Conservation (phyloP, 2,329 filamentous ascomycete genomes). For the Neonectria neomacrospora region DNA sequence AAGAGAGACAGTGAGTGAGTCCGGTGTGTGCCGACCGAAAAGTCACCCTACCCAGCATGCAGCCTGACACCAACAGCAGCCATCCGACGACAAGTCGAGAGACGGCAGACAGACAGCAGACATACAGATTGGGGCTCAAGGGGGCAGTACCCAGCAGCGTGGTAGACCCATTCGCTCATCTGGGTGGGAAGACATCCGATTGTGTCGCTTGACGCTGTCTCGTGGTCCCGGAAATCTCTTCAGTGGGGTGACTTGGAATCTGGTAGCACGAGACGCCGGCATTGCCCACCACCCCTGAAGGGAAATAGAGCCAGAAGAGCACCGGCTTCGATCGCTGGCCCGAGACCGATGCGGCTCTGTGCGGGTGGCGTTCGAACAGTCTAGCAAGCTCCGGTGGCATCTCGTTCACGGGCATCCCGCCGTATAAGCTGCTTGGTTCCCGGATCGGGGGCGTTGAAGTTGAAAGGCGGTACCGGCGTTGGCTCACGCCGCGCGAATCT, state of each 20-base stretch:
- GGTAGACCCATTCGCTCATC: conserved; percentile 36
- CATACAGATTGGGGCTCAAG: conserved; percentile 11
- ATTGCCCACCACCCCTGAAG: conserved; percentile 34
- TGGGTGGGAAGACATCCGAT: conserved; percentile 41
- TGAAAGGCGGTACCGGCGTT: conserved; percentile 36
- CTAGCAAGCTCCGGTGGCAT: conserved; percentile 41
- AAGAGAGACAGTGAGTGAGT: conserved; percentile 31
- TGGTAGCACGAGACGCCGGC: conserved; percentile 42
- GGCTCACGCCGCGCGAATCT: conserved; percentile 33
- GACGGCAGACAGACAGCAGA: conserved; percentile 28
- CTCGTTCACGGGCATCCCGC: conserved; percentile 35
- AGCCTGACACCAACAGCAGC: conserved; percentile 35
- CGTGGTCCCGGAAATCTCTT: conserved; percentile 46
- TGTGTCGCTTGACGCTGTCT: conserved; percentile 42
- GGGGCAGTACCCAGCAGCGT: conserved; percentile 13
- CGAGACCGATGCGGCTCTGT: conserved; percentile 39
- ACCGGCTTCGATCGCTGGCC: conserved; percentile 28
- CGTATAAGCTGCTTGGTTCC: conserved; percentile 42
- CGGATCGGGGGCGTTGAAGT: conserved; percentile 33
- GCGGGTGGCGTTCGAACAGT: conserved; percentile 40
- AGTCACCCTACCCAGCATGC: conserved; percentile 43
- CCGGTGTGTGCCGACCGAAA: conserved; percentile 35
- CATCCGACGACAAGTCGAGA: conserved; percentile 28
- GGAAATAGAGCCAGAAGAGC: conserved; percentile 32
- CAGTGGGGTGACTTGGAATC: conserved; percentile 44